Conservation (phyloP, 2,329 filamentous ascomycete species). For the Biscogniauxia marginata region DNA sequence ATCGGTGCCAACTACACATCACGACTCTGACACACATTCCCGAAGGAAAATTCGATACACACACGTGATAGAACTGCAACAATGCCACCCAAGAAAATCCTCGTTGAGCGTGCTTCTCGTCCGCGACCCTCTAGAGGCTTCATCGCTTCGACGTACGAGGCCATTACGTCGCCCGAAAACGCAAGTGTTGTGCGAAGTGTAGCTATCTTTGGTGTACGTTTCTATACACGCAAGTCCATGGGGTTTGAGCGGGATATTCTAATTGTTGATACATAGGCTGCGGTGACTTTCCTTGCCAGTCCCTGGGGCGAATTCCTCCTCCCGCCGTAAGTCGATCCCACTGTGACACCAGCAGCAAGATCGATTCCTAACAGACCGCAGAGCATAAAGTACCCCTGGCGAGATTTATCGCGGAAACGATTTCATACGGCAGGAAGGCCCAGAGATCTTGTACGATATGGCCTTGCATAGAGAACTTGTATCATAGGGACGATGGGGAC, state of each 20-base stretch:
- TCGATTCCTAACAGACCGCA: neutral
- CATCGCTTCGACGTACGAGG: constrained; percentile 57
- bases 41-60: neutral
- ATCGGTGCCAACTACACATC: neutral
- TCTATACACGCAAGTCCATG: neutral
- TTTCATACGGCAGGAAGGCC: neutral
- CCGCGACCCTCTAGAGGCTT: constrained; percentile 50
- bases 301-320: constrained; percentile 66
- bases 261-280: constrained; percentile 44
- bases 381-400: neutral
- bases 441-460: neutral
- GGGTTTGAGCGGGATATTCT: neutral
- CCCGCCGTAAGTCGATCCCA: constrained; percentile 51
- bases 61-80: constrained; percentile 1
- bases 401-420: neutral
- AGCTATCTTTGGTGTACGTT: constrained; percentile 66
- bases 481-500: neutral
- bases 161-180: constrained; percentile 66
- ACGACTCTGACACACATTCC: neutral
- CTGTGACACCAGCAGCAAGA: neutral
- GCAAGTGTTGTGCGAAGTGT: constrained; percentile 66
- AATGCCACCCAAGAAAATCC: constrained; percentile 65
- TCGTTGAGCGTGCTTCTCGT: constrained; percentile 46
- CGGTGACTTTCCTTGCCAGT: constrained; percentile 66
- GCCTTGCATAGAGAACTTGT: constrained; percentile 5